A percentile compares a stretch with the other conserved stretches of the same genome.
Conservation (phyloP, 768 basidiomycete species). For the Hortiboletus flavorubellus region DNA sequence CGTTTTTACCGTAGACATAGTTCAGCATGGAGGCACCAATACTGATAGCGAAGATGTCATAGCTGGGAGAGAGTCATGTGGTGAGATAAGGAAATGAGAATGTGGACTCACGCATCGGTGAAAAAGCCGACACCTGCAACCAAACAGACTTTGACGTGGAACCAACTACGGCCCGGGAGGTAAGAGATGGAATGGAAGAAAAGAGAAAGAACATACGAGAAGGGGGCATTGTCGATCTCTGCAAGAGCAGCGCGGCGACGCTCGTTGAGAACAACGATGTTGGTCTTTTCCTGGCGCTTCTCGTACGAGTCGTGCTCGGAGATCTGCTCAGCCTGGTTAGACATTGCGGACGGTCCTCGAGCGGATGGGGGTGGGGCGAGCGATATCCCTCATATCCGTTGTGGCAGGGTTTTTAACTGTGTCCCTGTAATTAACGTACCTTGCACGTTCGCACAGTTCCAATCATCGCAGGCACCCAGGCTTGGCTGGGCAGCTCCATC, state of each 20-base stretch:
- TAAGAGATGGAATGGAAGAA: not conserved
- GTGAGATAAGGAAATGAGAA: not conserved
- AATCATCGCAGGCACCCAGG: slow-evolving; percentile 6
- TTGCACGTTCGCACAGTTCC: slow-evolving; percentile 28
- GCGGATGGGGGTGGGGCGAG: not conserved
- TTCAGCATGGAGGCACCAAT: slow-evolving; percentile 82
- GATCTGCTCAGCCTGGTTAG: slow-evolving; percentile 18
- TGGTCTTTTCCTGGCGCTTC: slow-evolving; percentile 15
- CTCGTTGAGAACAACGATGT: slow-evolving; percentile 53
- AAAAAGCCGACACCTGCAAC: slow-evolving; percentile 86
- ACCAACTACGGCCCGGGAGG: slow-evolving; percentile 60
- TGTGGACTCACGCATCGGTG: slow-evolving; percentile 66
- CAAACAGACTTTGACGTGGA: slow-evolving; percentile 75
- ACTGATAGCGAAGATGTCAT: slow-evolving; percentile 89
- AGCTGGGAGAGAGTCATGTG: slow-evolving; percentile 28
- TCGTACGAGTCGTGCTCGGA: slow-evolving; percentile 33
- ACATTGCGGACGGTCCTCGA: slow-evolving; percentile 13
- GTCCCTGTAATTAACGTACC: slow-evolving; percentile 12
- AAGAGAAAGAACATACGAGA: slow-evolving; percentile 53
- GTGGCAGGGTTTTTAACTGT: slow-evolving; percentile 8
- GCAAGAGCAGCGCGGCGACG: slow-evolving; percentile 76
- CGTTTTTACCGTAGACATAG: slow-evolving; percentile 60
- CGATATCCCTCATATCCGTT: not conserved
- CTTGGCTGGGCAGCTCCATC: not conserved
- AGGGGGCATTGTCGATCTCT: slow-evolving; percentile 84